Evolutionary conservation across 2,329 filamentous ascomycete genomes (phyloP).

Genomic region (Teratosphaeria zuluensis): DNA sequence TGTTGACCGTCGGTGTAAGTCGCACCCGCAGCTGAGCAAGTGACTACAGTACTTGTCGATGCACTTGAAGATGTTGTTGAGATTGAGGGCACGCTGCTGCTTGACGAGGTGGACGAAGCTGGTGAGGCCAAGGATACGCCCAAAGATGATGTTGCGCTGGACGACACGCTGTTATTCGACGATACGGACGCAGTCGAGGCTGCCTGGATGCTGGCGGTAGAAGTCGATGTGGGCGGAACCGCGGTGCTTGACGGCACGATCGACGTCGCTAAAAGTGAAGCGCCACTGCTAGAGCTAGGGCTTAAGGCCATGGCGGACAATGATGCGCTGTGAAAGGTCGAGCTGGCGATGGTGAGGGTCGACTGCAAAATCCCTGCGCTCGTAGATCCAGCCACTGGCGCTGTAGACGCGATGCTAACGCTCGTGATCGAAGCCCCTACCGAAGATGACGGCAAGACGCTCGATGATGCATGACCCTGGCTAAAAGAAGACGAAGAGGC

Average conservation of each 20-base stretch:
- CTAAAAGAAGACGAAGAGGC: no score
- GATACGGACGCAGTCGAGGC: no score
- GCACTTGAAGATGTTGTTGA: not conserved
- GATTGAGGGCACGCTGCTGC: not conserved
- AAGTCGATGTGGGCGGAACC: no score
- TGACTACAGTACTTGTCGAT: not conserved
- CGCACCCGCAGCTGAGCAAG: slow-evolving; percentile 1
- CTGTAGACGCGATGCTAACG: not conserved
- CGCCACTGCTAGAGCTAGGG: no score
- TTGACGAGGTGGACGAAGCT: not conserved
- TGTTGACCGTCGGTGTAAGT: slow-evolving; percentile 1
- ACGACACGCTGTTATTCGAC: not conserved
- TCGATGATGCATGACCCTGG: no score
- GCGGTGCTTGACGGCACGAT: not conserved
- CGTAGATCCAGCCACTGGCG: no score
- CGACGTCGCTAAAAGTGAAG: no score
- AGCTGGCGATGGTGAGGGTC: no score
- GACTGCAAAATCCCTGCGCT: no score
- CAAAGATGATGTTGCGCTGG: not conserved
- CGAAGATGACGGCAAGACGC: not conserved
- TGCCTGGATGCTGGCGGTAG: no score
- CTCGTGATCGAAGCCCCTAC: not conserved
- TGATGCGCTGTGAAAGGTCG: no score
- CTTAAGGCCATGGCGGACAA: no score
- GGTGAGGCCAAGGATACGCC: not conserved